phyloP scores from a whole-genome alignment of 2,329 filamentous ascomycete genomes.

The Alternaria ventricosa region DNA sequence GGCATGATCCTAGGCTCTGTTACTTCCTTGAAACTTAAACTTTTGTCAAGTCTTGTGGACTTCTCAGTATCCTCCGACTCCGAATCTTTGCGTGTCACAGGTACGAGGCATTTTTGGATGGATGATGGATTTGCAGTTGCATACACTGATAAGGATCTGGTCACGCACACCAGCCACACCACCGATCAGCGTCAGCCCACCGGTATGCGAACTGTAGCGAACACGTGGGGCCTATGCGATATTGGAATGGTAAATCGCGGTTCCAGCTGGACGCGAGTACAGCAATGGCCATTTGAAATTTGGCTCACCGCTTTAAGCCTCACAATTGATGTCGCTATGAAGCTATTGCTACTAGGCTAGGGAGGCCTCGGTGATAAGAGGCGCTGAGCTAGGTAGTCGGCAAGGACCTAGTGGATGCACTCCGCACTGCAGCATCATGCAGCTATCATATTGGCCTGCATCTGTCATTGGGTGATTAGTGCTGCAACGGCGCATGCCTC shows the following conservation, averaged over 20 bases:
- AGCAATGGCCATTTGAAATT: background rate
- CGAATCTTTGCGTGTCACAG: background rate
- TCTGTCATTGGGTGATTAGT: conserved; percentile 1
- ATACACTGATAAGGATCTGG: conserved; percentile 11
- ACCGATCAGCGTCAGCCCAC: conserved; percentile 9
- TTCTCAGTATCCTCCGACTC: background rate
- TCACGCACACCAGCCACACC: conserved; percentile 13
- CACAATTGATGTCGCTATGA: background rate
- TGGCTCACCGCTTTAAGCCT: conserved; percentile 5
- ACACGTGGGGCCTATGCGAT: conserved; percentile 18
- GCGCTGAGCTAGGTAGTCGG: conserved; percentile 8
- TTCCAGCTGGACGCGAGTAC: background rate
- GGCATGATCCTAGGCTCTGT: background rate
- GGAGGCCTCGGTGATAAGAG: conserved; percentile 5
- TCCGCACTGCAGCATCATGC: conserved; percentile 14
- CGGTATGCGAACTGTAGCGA: conserved; percentile 1
- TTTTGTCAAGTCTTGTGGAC: background rate
- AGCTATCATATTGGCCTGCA: conserved; percentile 2
- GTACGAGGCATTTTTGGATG: background rate
- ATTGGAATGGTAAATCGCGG: background rate
- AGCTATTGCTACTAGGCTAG: background rate
- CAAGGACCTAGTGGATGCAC: conserved; percentile 10
- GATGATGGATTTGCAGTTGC: background rate
- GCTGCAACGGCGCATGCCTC: conserved; percentile 4
- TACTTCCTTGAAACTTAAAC: background rate